These are phyloP conservation scores for Mycena belliarum DNA, from an alignment of 768 basidiomycete species.

Conservation along the genomic window DNA sequence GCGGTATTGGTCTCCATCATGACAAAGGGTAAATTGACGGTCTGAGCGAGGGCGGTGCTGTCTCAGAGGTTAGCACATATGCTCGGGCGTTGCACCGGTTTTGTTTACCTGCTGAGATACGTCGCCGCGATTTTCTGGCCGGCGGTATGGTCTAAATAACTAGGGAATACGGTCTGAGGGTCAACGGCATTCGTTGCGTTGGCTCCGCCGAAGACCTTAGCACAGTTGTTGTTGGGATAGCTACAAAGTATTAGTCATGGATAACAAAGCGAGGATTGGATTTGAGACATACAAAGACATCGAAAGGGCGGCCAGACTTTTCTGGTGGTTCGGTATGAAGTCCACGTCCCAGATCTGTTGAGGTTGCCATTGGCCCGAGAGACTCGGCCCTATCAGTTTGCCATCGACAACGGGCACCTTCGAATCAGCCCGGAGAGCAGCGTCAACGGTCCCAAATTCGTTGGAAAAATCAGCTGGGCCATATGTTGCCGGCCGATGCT, in stretches of 20 bases:
- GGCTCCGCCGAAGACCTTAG: conserved; percentile 44
- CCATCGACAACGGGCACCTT: conserved; percentile 34
- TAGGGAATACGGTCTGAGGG: conserved; percentile 52
- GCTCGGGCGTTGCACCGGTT: too few species aligned
- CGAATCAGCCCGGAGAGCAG: conserved; percentile 43
- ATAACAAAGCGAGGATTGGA: conserved; percentile 24
- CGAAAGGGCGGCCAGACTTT: conserved; percentile 10
- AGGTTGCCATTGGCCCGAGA: conserved; percentile 54
- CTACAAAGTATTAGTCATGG: conserved; percentile 33
- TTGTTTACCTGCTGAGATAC: conserved; percentile 38
- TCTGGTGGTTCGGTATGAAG: conserved; percentile 36
- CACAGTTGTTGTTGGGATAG: conserved; percentile 66
- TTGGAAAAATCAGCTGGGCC: conserved; percentile 45
- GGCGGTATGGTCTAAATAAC: conserved; percentile 65
- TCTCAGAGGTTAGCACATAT: not conserved
- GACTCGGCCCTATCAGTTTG: conserved; percentile 59
- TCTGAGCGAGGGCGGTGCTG: conserved; percentile 46
- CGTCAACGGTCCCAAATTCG: conserved; percentile 54
- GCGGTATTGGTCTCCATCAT: conserved; percentile 78
- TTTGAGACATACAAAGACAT: conserved; percentile 17
- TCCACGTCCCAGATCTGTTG: conserved; percentile 57
- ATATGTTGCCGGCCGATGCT: conserved; percentile 42
- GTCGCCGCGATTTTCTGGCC: conserved; percentile 47
- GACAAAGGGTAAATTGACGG: conserved; percentile 45
- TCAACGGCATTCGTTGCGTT: conserved; percentile 29